These are phyloP conservation scores for Eutrema japonicum DNA, from an alignment of 345 rosid species.

Conservation along the genomic window DNA sequence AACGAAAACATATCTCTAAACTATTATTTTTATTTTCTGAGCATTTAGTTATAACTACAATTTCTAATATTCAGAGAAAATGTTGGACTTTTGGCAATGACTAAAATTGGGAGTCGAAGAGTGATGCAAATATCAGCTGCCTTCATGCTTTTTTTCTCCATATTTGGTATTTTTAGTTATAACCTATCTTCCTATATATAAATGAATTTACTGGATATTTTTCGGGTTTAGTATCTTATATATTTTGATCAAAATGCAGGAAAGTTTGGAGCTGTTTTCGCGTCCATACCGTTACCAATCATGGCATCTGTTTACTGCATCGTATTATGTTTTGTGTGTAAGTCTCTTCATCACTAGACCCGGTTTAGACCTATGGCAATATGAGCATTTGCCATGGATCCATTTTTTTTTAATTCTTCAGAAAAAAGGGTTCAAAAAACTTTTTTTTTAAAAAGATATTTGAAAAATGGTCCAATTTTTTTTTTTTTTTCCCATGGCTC, in stretches of 20 bases:
- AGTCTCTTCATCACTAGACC: conserved; percentile 25
- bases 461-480: no score
- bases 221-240: background rate
- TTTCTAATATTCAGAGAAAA: conserved; percentile 54
- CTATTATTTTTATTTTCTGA: background rate
- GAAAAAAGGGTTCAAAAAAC: no score
- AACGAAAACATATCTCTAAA: conserved; percentile 34
- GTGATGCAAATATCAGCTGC: conserved; percentile 77
- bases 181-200: background rate
- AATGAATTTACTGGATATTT: background rate
- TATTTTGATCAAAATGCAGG: conserved; percentile 46
- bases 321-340: conserved; percentile 63
- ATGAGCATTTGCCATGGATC: no score
- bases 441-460: no score
- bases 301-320: conserved; percentile 60
- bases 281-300: conserved; percentile 69
- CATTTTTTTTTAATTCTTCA: no score
- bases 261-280: conserved; percentile 70
- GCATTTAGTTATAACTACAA: background rate
- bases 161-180: conserved; percentile 53
- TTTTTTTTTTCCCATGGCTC: no score
- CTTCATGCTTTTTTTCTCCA: conserved; percentile 74
- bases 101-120: conserved; percentile 78
- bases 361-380: no score
- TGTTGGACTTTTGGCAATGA: conserved; percentile 74